Evolutionary conservation across 2,329 filamentous ascomycete genomes (phyloP).

Genomic region (Lachnellula arida): DNA sequence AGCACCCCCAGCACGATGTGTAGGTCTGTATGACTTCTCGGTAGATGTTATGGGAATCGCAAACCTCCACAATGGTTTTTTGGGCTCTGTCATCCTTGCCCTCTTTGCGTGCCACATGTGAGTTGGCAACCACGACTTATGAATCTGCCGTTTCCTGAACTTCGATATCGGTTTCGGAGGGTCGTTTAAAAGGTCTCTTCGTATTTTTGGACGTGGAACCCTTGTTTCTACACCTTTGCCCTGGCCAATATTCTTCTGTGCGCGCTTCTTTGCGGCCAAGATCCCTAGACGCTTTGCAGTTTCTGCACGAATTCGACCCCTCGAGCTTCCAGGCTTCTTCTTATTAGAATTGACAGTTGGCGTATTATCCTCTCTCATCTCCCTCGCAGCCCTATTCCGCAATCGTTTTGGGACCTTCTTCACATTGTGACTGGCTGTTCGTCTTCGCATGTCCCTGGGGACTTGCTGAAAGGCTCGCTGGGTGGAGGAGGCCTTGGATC

Average conservation of each 20-base stretch:
- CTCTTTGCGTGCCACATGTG: conserved; percentile 93
- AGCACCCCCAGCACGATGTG: conserved; percentile 71
- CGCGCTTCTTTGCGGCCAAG: conserved; percentile 53
- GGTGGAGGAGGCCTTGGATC: conserved; percentile 57
- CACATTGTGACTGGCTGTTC: conserved; percentile 93
- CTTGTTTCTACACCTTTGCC: conserved; percentile 36
- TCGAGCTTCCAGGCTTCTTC: conserved; percentile 55
- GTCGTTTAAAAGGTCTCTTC: conserved; percentile 65
- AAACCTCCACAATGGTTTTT: conserved; percentile 83
- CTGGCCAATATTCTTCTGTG: conserved; percentile 34
- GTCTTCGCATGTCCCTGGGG: conserved; percentile 73
- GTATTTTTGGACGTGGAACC: conserved; percentile 58
- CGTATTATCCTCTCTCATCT: conserved; percentile 90
- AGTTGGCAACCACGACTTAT: conserved; percentile 93
- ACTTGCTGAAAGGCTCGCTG: conserved; percentile 87
- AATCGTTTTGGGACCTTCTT: conserved; percentile 81
- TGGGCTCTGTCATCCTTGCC: conserved; percentile 78
- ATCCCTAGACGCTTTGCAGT: conserved; percentile 67
- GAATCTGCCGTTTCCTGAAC: conserved; percentile 78
- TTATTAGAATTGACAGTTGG: conserved; percentile 66
- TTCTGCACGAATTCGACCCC: conserved; percentile 63
- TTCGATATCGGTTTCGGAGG: conserved; percentile 57
- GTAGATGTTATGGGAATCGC: conserved; percentile 79
- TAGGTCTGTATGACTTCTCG: conserved; percentile 83
- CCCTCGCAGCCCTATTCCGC: conserved; percentile 59